Evolutionary conservation across 345 rosid species (phyloP), one percentile per base, ranked within the genome.

Genomic region (Schrenkiella parvula): DNA sequence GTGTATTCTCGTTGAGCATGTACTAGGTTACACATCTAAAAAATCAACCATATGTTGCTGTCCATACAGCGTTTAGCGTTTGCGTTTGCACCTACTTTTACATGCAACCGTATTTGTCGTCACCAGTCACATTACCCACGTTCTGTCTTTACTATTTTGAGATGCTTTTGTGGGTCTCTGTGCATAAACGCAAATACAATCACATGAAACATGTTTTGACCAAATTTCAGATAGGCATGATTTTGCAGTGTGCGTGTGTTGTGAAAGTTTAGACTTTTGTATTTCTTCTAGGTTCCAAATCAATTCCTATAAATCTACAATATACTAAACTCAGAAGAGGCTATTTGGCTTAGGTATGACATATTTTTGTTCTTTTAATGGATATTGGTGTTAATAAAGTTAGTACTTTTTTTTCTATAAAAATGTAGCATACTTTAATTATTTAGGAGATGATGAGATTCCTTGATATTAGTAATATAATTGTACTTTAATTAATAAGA

Each of bases 121-220:
- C 26, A 26, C 14, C 26, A 26, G 57, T 52, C 57, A 14, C 34
- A 50, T 44, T 52, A 64, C 61, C 25, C 68, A 64, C 71, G 68
- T 74, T 52, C 19, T 73, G 28, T 66, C 50, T 56, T 37, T 28
- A n/a, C 15, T 44, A 43, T 43, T 28, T 17, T 44, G 44, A 72
- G 65, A 55, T 19, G 74, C 53, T 46, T 43, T 59, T 48, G 42
- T 46, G 68, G 56, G 68, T 62, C 66, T 47, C 50, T 65, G 8
- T 38, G 34, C 15, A 74, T 58, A 26, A 73, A 26, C 44, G 62
- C 73, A 58, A 19, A 15, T 41, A 29, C 17, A 4, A 51, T 67
- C 73, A 74, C 56, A 63, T 41, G 7, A 59, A 59, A 41, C 73
- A 60, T 59, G 73, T 66, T 67, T 18, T 69, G 32, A 69, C 70